A percentile compares a stretch with the other conserved stretches of the same genome.
Conservation (phyloP, 129 eudicot genomes). For the Pittosporum tobira region DNA sequence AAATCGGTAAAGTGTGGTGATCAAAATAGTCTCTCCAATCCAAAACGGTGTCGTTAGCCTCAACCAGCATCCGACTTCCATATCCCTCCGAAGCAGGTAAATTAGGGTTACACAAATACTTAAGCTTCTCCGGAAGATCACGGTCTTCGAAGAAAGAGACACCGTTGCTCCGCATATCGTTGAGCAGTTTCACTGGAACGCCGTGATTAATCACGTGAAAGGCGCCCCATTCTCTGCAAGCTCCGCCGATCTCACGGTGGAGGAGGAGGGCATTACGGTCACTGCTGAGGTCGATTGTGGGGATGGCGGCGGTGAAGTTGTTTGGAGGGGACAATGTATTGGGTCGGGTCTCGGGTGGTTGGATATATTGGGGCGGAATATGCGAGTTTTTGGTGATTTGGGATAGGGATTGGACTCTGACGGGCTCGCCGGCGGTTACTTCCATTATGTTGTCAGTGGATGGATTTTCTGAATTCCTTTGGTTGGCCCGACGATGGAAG, state of each 20-base stretch:
- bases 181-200: constrained; percentile 33
- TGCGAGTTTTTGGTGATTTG: constrained; percentile 17
- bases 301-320: constrained; percentile 21
- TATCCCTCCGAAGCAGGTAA: constrained; percentile 81
- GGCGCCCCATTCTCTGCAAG: constrained; percentile 81
- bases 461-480: too few species aligned
- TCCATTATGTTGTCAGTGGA: constrained; percentile 25
- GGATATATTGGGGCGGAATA: constrained; percentile 78
- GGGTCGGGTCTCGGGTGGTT: constrained; percentile 61
- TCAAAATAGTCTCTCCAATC: constrained; percentile 97
- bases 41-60: constrained; percentile 52
- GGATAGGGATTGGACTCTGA: constrained; percentile 55
- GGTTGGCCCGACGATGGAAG: too few species aligned
- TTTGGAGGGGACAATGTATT: not conserved
- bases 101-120: constrained; percentile 45
- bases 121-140: constrained; percentile 31
- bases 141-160: constrained; percentile 48
- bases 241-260: constrained; percentile 20
- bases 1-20: constrained; percentile 73
- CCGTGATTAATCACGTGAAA: constrained; percentile 78
- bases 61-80: constrained; percentile 78
- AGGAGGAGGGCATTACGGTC: constrained; percentile 3
- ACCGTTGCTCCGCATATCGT: constrained; percentile 39
- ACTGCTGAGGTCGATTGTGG: constrained; percentile 36
- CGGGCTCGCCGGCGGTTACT: constrained; percentile 22